Percentiles rank a stretch among this genome's conserved stretches.
phyloP scores from a whole-genome alignment of 2,329 filamentous ascomycete genomes.

The Thelonectria rubi region DNA sequence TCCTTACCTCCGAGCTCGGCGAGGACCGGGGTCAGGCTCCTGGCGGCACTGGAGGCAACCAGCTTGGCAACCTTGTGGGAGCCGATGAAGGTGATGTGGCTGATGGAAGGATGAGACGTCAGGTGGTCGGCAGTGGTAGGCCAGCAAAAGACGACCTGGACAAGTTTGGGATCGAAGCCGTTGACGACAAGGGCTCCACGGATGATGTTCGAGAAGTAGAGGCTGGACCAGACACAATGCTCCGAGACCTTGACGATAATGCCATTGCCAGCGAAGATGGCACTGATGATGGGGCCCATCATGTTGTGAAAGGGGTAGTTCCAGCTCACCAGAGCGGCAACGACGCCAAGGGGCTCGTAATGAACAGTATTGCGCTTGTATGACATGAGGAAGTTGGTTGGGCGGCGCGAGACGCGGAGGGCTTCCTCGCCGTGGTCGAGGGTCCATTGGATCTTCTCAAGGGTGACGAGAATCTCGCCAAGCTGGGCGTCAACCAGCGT shows the following conservation, averaged over 20 bases:
- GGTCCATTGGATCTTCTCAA: constrained; percentile 94
- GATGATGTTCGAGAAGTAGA: constrained; percentile 82
- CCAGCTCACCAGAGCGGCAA: constrained; percentile 94
- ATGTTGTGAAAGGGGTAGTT: constrained; percentile 98
- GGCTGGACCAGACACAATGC: constrained; percentile 91
- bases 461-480: constrained; percentile 93
- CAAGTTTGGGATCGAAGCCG: constrained; percentile 81
- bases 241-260: constrained; percentile 95
- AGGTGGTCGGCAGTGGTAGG: constrained; percentile 82
- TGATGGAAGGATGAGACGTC: constrained; percentile 84
- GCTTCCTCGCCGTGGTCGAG: constrained; percentile 88
- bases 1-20: constrained; percentile 97
- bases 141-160: constrained; percentile 90
- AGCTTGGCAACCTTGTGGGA: constrained; percentile 86
- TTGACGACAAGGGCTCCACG: constrained; percentile 82
- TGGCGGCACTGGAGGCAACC: constrained; percentile 87
- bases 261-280: constrained; percentile 89
- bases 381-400: constrained; percentile 91
- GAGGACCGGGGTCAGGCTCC: constrained; percentile 84
- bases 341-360: constrained; percentile 93
- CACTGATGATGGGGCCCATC: constrained; percentile 87
- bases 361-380: constrained; percentile 92
- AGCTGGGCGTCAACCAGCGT: constrained; percentile 94
- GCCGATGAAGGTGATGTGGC: constrained; percentile 96
- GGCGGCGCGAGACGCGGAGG: constrained; percentile 74